Conservation (phyloP, 192 early-diverging fungal species). For the Podochytrium sp. region DNA sequence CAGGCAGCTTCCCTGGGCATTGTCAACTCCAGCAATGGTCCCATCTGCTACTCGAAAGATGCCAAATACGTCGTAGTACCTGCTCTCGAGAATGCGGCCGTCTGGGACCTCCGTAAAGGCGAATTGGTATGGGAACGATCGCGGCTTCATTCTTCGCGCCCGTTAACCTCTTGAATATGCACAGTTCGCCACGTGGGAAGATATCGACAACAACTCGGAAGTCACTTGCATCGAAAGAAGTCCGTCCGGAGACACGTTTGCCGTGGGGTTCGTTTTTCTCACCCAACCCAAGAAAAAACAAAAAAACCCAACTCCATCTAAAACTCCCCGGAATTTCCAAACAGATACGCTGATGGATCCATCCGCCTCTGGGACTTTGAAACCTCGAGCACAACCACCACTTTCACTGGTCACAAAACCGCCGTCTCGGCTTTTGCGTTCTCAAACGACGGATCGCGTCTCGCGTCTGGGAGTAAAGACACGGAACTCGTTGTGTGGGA, state of each 20-base stretch:
- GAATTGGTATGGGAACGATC: constrained; percentile 22
- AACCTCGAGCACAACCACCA: constrained; percentile 47
- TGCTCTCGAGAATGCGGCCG: constrained; percentile 77
- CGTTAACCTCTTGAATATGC: constrained; percentile 7
- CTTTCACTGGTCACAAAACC: constrained; percentile 90
- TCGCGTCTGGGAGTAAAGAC: constrained; percentile 91
- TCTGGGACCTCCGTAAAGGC: constrained; percentile 90
- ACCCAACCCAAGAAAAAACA: neutral
- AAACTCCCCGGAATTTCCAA: neutral
- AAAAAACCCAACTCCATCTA: neutral
- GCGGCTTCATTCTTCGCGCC: neutral
- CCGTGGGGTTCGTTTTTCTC: constrained; percentile 81
- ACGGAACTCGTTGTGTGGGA: constrained; percentile 98
- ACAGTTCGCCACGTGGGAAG: constrained; percentile 76
- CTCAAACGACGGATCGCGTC: constrained; percentile 75
- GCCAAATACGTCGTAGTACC: constrained; percentile 80
- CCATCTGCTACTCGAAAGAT: constrained; percentile 69
- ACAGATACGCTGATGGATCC: constrained; percentile 84
- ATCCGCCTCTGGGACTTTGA: constrained; percentile 85
- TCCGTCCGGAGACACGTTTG: constrained; percentile 71
- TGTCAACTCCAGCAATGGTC: constrained; percentile 69
- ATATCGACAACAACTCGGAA: constrained; percentile 79
- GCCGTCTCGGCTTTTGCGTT: constrained; percentile 84
- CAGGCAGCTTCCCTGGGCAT: constrained; percentile 82
- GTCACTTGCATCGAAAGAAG: constrained; percentile 78